Conservation (phyloP, 169 alveolate species). For the Cryptosporidium sp. region DNA sequence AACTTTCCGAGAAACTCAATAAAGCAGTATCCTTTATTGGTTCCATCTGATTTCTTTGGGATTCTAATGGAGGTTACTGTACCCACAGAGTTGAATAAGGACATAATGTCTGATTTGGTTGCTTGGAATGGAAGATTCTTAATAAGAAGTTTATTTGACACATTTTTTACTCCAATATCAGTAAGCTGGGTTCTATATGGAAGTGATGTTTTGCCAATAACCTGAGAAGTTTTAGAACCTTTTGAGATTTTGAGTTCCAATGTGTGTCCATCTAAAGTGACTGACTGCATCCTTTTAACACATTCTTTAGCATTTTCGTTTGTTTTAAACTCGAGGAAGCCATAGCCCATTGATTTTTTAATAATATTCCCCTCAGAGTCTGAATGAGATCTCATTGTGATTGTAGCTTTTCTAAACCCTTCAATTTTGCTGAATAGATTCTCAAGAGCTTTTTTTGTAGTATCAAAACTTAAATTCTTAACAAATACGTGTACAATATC, state of each 20-base stretch:
- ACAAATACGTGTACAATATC: slow-evolving; percentile 85
- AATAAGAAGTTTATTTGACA: slow-evolving; percentile 88
- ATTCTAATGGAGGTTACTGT: slow-evolving; percentile 89
- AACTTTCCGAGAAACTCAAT: slow-evolving; percentile 90
- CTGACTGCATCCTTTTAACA: slow-evolving; percentile 78
- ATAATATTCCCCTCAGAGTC: slow-evolving; percentile 44
- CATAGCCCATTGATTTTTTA: slow-evolving; percentile 89
- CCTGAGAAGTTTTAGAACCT: slow-evolving; percentile 30
- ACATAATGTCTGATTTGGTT: slow-evolving; percentile 88
- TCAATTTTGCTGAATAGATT: slow-evolving; percentile 80
- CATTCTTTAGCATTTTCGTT: slow-evolving; percentile 78
- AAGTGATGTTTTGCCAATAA: neutral
- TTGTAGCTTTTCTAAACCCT: slow-evolving; percentile 77
- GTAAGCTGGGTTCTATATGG: neutral
- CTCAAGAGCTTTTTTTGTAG: slow-evolving; percentile 86
- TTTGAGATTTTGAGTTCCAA: slow-evolving; percentile 80
- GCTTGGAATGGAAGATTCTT: slow-evolving; percentile 96
- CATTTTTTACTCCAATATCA: slow-evolving; percentile 75
- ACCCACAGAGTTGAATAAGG: slow-evolving; percentile 92
- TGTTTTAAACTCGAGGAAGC: slow-evolving; percentile 90
- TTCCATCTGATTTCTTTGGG: slow-evolving; percentile 90
- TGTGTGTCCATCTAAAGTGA: slow-evolving; percentile 82
- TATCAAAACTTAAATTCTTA: slow-evolving; percentile 89
- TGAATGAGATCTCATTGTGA: slow-evolving; percentile 26
- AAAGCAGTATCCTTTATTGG: slow-evolving; percentile 94